These are phyloP conservation scores for Talaromyces sp. DNA, from an alignment of 2,329 filamentous ascomycete genomes.

Conservation along the genomic window DNA sequence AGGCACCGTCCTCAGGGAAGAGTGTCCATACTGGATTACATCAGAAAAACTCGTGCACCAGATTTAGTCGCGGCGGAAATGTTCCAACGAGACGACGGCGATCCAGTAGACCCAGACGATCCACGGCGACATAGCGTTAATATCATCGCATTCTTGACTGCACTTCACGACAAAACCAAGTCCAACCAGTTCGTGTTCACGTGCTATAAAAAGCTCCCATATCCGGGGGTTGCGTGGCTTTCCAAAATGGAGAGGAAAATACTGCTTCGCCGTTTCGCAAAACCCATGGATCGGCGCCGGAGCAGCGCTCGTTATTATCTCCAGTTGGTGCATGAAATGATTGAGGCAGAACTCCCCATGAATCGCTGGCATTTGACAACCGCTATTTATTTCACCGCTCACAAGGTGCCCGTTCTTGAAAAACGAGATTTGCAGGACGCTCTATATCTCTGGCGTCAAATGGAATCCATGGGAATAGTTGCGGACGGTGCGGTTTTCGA, in stretches of 20 bases:
- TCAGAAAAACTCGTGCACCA: not conserved
- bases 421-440: slow-evolving; percentile 60
- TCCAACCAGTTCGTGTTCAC: slow-evolving; percentile 47
- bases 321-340: slow-evolving; percentile 75
- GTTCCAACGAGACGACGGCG: not conserved
- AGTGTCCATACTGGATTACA: not conserved
- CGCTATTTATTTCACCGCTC: slow-evolving; percentile 72
- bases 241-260: slow-evolving; percentile 49
- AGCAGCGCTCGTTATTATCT: slow-evolving; percentile 71
- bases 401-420: slow-evolving; percentile 57
- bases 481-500: slow-evolving; percentile 81
- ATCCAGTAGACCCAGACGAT: not conserved
- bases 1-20: not conserved
- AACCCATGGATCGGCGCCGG: slow-evolving; percentile 34
- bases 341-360: slow-evolving; percentile 64
- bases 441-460: slow-evolving; percentile 76
- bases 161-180: slow-evolving; percentile 39
- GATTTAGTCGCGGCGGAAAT: not conserved
- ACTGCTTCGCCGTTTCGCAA: slow-evolving; percentile 64
- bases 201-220: slow-evolving; percentile 47
- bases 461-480: slow-evolving; percentile 68
- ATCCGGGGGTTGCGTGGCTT: slow-evolving; percentile 50
- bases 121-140: slow-evolving; percentile 2
- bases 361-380: slow-evolving; percentile 70
- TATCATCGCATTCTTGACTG: slow-evolving; percentile 28